Evolutionary conservation across 805 yeast species (phyloP).

Genomic region (Lipomyces yamanashiensis): DNA sequence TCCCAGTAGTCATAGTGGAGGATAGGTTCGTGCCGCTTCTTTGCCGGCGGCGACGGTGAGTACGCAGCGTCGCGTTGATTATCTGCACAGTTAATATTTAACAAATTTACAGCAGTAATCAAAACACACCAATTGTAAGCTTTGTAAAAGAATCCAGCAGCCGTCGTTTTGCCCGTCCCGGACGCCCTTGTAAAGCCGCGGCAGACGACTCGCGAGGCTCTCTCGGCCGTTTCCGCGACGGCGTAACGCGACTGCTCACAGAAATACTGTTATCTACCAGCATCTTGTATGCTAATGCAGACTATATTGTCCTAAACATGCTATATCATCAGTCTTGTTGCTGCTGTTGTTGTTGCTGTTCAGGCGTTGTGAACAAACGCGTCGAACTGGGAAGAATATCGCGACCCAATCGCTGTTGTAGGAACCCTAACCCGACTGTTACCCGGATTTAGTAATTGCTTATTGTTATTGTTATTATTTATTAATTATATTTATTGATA

Average conservation of each 20-base stretch:
- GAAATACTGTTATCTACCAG: not conserved
- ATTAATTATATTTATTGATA: too few species aligned
- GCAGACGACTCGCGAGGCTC: conserved; percentile 12
- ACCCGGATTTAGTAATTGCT: not conserved
- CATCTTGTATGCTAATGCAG: not conserved
- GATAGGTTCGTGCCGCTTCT: conserved; percentile 23
- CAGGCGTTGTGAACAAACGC: not conserved
- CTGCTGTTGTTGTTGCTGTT: too few species aligned
- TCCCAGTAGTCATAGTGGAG: conserved; percentile 35
- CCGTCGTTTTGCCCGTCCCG: conserved; percentile 22
- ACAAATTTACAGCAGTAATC: not conserved
- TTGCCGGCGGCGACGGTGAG: conserved; percentile 16
- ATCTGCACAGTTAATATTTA: not conserved
- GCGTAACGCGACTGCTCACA: not conserved
- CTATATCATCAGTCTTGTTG: not conserved
- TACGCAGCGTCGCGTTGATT: conserved; percentile 3
- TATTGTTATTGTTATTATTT: too few species aligned
- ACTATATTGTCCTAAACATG: not conserved
- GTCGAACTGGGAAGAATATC: conserved; percentile 21
- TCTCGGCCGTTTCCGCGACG: conserved; percentile 14
- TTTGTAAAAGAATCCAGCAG: conserved; percentile 31
- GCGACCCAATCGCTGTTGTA: not conserved
- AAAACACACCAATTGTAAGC: conserved; percentile 26
- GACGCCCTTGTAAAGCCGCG: not conserved
- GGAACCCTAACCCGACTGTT: conserved; percentile 10